Percentiles rank a stretch among this genome's conserved stretches.
Evolutionary conservation across 1,284 basidiomycete genomes (phyloP).

Genomic region (Apiotrichum sp.): DNA sequence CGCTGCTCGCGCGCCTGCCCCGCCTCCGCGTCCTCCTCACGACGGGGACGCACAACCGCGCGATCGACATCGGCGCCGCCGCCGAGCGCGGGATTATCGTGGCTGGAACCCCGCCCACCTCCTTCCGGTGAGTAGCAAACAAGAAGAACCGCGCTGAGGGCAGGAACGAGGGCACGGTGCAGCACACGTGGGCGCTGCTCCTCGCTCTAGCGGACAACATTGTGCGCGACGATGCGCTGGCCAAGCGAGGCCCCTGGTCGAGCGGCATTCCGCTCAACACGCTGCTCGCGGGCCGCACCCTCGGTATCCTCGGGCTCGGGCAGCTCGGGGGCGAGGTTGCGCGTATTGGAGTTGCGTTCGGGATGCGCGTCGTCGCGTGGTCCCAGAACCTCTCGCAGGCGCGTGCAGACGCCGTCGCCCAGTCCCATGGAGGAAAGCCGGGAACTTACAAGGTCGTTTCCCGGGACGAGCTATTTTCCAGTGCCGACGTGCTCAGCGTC

Average conservation of each 20-base stretch:
- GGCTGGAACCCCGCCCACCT: constrained; percentile 51
- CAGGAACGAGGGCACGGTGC: constrained; percentile 13
- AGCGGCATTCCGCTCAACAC: constrained; percentile 16
- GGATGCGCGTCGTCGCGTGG: constrained; percentile 59
- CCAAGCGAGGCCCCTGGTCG: constrained; percentile 23
- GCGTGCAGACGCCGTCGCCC: constrained; percentile 54
- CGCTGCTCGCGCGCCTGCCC: constrained; percentile 55
- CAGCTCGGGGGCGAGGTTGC: constrained; percentile 50
- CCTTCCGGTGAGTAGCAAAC: constrained; percentile 4
- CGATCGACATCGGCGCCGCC: constrained; percentile 50
- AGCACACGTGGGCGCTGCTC: constrained; percentile 58
- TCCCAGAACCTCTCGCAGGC: constrained; percentile 58
- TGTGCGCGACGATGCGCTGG: constrained; percentile 50
- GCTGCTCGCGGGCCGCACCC: constrained; percentile 49
- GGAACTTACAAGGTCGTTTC: constrained; percentile 34
- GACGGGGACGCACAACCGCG: constrained; percentile 54
- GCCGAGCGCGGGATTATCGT: constrained; percentile 53
- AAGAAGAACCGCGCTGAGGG: neutral
- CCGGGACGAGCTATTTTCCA: constrained; percentile 54
- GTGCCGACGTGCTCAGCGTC: constrained; percentile 47
- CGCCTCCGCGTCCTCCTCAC: constrained; percentile 58
- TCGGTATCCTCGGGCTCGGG: constrained; percentile 59
- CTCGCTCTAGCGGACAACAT: constrained; percentile 55
- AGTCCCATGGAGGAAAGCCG: constrained; percentile 41
- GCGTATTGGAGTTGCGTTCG: constrained; percentile 56